Conservation (phyloP, 2,329 filamentous ascomycete genomes). For the Rhynchosporium secalis region DNA sequence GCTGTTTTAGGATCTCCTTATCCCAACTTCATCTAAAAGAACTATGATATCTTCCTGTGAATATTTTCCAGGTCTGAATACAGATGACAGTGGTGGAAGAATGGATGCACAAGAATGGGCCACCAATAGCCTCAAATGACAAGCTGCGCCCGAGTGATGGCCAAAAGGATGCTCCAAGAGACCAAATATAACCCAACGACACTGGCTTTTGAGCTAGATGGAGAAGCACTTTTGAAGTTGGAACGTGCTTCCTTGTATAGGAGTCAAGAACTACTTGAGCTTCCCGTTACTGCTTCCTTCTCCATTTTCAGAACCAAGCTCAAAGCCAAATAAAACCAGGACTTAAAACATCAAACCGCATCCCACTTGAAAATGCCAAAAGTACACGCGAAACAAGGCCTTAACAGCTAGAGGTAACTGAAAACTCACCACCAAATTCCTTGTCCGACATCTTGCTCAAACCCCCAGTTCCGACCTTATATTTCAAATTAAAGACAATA, state of each 20-base stretch:
- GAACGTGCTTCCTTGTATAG: neutral
- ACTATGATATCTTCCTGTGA: too few species aligned
- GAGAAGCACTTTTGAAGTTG: neutral
- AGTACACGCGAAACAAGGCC: neutral
- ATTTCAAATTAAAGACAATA: neutral
- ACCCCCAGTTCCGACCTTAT: neutral
- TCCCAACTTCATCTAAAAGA: too few species aligned
- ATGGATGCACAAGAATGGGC: too few species aligned
- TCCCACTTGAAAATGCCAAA: slow-evolving; percentile 1
- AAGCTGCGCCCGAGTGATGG: too few species aligned
- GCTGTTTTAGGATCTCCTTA: too few species aligned
- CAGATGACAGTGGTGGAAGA: too few species aligned
- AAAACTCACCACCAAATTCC: slow-evolving; percentile 60
- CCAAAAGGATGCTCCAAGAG: too few species aligned
- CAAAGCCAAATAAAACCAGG: neutral
- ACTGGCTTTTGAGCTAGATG: neutral
- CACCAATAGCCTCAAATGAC: too few species aligned
- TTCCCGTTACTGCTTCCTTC: neutral
- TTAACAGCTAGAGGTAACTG: neutral
- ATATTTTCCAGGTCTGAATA: too few species aligned
- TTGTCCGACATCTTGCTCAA: slow-evolving; percentile 59
- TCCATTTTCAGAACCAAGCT: neutral
- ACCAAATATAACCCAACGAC: too few species aligned
- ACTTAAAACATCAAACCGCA: neutral
- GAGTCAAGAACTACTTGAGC: slow-evolving; percentile 5